Conservation (phyloP, 2,329 filamentous ascomycete genomes). For the Aspergillus clavatus region DNA sequence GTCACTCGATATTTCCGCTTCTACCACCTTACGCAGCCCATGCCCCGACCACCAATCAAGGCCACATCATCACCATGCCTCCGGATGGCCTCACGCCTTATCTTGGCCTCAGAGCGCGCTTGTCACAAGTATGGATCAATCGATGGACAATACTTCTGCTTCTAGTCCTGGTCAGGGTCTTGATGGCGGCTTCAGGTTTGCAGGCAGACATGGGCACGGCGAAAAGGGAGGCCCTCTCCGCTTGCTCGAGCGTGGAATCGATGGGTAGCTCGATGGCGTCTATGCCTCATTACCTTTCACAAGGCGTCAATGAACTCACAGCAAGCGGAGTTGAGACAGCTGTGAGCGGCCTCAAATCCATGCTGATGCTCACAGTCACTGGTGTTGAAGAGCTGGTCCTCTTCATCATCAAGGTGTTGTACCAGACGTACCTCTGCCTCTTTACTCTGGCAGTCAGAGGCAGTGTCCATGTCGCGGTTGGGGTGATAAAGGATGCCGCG, state of each 20-base stretch:
- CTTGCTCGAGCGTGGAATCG: constrained; percentile 87
- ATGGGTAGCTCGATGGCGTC: constrained; percentile 94
- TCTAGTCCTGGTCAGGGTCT: constrained; percentile 74
- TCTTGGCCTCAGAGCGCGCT: constrained; percentile 77
- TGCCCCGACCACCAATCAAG: constrained; percentile 49
- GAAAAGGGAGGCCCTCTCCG: constrained; percentile 74
- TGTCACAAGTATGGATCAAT: constrained; percentile 97
- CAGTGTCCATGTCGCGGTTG: constrained; percentile 65
- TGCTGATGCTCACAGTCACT: constrained; percentile 73
- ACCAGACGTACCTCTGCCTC: constrained; percentile 83
- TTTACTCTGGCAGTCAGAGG: constrained; percentile 78
- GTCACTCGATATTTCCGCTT: constrained; percentile 32
- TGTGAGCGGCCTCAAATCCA: constrained; percentile 71
- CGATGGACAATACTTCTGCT: constrained; percentile 89
- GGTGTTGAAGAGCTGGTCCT: constrained; percentile 82
- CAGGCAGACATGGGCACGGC: constrained; percentile 71
- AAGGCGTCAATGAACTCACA: constrained; percentile 81
- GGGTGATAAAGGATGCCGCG: constrained; percentile 56
- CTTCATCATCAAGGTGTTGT: constrained; percentile 89
- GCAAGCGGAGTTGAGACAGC: constrained; percentile 74
- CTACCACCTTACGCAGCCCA: constrained; percentile 40
- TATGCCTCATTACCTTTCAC: constrained; percentile 92
- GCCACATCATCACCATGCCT: constrained; percentile 53
- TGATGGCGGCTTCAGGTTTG: constrained; percentile 70
- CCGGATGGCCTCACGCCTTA: constrained; percentile 79